phyloP scores from a whole-genome alignment of 1,139 yeast species.

The Komagataea norvegica region DNA sequence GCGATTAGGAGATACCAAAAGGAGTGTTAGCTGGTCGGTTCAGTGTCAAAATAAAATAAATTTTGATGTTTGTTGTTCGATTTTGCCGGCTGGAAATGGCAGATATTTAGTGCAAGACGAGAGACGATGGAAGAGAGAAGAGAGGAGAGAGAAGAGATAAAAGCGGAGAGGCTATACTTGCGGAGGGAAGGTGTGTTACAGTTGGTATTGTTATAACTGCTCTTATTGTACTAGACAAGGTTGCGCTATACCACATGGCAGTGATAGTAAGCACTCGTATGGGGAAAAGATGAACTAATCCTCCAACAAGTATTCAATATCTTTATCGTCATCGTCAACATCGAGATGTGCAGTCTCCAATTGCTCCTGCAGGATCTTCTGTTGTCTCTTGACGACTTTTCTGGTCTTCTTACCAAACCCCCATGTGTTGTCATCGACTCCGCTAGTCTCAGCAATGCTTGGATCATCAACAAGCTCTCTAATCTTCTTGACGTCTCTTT shows the following conservation, averaged over 20 bases:
- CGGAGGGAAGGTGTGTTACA: too few relatives aligned
- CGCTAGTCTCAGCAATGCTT: conserved; percentile 28
- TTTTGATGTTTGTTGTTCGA: neutral
- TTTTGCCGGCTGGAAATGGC: neutral
- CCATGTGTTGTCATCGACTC: conserved; percentile 45
- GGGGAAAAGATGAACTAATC: conserved; percentile 32
- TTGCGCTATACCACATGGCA: neutral
- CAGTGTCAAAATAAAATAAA: neutral
- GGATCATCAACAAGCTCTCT: conserved; percentile 40
- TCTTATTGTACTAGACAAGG: too few relatives aligned
- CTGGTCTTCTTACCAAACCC: conserved; percentile 82
- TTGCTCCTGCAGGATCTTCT: conserved; percentile 46
- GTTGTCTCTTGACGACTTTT: conserved; percentile 49
- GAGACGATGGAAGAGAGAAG: too few relatives aligned
- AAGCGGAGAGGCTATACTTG: too few relatives aligned
- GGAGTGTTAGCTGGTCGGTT: neutral
- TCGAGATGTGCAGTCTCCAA: conserved; percentile 39
- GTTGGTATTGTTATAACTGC: too few relatives aligned
- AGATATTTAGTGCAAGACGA: neutral
- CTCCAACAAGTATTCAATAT: conserved; percentile 60
- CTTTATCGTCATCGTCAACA: conserved; percentile 57
- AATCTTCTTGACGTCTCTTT: conserved; percentile 32
- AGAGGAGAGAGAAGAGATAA: neutral
- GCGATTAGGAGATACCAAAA: too few relatives aligned
- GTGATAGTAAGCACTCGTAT: neutral